These are phyloP conservation scores for Linnemannia exigua DNA, from an alignment of 192 early-diverging fungal species.

Conservation along the genomic window DNA sequence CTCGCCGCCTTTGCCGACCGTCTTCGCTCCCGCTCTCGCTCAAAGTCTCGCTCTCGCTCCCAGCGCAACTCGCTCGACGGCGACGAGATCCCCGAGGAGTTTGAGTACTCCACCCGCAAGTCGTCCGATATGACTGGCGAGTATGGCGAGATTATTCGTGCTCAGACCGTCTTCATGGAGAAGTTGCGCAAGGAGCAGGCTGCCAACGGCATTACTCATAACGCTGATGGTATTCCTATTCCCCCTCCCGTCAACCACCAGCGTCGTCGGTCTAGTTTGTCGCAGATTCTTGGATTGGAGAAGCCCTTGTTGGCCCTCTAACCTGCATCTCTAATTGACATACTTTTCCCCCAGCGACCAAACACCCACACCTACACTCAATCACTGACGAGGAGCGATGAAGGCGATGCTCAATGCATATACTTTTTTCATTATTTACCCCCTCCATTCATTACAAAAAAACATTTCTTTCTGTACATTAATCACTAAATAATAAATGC, in stretches of 20 bases:
- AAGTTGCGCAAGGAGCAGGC: conserved; percentile 32
- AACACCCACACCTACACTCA: background rate
- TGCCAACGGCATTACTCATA: conserved; percentile 13
- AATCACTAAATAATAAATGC: background rate
- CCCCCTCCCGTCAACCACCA: conserved; percentile 15
- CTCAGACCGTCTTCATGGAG: conserved; percentile 44
- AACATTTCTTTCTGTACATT: background rate
- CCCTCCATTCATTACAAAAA: background rate
- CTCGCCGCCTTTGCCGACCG: conserved; percentile 37
- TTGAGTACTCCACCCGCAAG: conserved; percentile 15
- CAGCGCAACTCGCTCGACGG: conserved; percentile 15
- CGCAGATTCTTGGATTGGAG: conserved; percentile 28
- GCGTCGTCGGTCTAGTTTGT: conserved; percentile 30
- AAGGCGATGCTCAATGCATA: conserved; percentile 9
- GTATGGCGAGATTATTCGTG: conserved; percentile 19
- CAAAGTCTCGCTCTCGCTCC: conserved; percentile 25
- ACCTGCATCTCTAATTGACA: background rate
- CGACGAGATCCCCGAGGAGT: conserved; percentile 12
- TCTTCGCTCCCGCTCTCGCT: conserved; percentile 31
- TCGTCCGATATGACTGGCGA: conserved; percentile 21
- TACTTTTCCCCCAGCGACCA: background rate
- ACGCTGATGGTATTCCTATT: conserved; percentile 37
- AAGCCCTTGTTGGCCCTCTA: conserved; percentile 38
- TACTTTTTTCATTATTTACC: background rate
- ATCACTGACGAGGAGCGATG: background rate